Base-by-base conservation (phyloP, 2,329 filamentous ascomycete species). In the Colletotrichum chlorophyti region DNA sequence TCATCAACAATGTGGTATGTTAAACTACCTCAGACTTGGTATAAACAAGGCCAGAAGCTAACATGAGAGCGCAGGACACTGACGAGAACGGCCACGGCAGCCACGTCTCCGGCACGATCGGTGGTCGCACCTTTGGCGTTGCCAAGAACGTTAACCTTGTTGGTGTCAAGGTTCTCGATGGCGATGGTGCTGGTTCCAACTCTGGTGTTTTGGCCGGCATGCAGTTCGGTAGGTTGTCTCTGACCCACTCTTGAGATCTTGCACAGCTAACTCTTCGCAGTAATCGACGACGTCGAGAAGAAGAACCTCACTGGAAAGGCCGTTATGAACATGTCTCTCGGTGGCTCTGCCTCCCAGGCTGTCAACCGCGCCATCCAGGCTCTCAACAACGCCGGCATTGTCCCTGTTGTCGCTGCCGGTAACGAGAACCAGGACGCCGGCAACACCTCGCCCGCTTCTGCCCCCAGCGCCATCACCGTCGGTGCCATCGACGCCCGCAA, bases 241-340 rank as follows among this genome's bases (percentile, higher is more conserved):
- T n/a, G 14, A 21, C 38, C 19, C 8, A 24, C 24, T 17, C 12
- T 35, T 14, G 10, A 9, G 27, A 21, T 21, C 19, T 14, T 27
- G 14, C 10, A 21, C 34, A 41, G 48, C 57, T 37, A 41, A 35
- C 21, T 7, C 21, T 15, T 2, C 4, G 6, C 67, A 61, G 76
- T 85, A 40, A 74, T 77, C 40, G 62, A 77, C n/a, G 77, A 84
- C 61, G 83, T 74, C 35, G 63, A 68, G 37, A 52, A 69, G 31
- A 73, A 72, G 61, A 74, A 74, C 19, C 69, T 78, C 29, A 58
- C 62, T n/a, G 82, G 82, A 66, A 84, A 82, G 66, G 77, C 81
- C 53, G 80, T 87, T 64, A 81, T 87, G 78, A 87, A 86, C 77
- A 84, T 87, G 83, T 87, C 84, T 4, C 77, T 87, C 17, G 83